Evolutionary conservation across 345 rosid genomes (phyloP).

Genomic region (Gynandropsis gynandra): DNA sequence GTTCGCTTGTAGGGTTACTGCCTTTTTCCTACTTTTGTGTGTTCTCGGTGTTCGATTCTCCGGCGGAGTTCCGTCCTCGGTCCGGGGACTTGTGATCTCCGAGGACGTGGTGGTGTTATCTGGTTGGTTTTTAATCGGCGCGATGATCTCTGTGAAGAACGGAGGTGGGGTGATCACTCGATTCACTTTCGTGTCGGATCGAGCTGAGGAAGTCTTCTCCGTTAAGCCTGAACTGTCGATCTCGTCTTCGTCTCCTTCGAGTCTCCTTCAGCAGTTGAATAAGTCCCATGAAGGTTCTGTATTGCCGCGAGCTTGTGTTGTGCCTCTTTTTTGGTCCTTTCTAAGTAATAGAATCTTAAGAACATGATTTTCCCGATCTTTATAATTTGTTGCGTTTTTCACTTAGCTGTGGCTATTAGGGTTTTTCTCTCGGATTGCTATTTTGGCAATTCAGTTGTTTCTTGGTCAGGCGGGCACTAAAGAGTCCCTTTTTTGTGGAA

Average conservation of each 20-base stretch:
- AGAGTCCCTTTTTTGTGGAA: background rate
- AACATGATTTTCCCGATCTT: slow-evolving; percentile 5
- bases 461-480: background rate
- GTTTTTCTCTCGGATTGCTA: background rate
- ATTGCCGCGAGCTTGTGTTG: background rate
- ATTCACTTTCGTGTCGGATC: slow-evolving; percentile 33
- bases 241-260: slow-evolving; percentile 33
- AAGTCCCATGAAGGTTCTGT: slow-evolving; percentile 37
- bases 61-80: slow-evolving; percentile 28
- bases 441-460: slow-evolving; percentile 17
- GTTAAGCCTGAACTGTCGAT: slow-evolving; percentile 45
- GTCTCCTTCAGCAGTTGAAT: slow-evolving; percentile 38
- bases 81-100: slow-evolving; percentile 23
- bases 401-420: background rate
- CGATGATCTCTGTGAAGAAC: slow-evolving; percentile 54
- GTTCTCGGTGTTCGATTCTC: slow-evolving; percentile 21
- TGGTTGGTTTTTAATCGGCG: slow-evolving; percentile 20
- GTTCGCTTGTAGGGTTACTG: slow-evolving; percentile 23
- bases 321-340: background rate
- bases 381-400: background rate
- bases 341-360: slow-evolving; percentile 9
- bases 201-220: slow-evolving; percentile 32
- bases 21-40: background rate
- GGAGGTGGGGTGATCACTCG: slow-evolving; percentile 38
- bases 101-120: slow-evolving; percentile 13